Base-by-base conservation (phyloP, 2,329 filamentous ascomycete species). In the Chaetomium strumarium region DNA sequence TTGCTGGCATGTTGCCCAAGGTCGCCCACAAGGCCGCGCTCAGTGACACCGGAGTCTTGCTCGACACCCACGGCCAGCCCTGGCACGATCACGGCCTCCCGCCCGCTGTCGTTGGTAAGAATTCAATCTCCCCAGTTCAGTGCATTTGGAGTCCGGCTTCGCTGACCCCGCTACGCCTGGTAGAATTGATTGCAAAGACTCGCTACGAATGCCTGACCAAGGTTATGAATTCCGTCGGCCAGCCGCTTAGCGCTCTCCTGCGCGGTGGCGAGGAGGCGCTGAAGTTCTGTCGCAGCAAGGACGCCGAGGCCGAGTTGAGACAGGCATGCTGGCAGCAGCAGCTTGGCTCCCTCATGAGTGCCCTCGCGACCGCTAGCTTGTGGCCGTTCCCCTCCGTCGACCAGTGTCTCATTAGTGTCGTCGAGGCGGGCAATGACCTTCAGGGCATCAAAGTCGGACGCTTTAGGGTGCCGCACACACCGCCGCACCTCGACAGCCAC, bases 381-480 rank as follows among this genome's bases (percentile, higher is more conserved):
- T 49, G 56, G n/a, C 62, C 62, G 0, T 49, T 59, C 6, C 61
- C 58, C 0, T 42, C 39, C 14, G 20, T 53, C 3, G 40, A 52
- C 10, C 29, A 42, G 5, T 60, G 62, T 55, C 45, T 34, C 13
- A 59, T 47, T 19, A 60, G 57, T 16, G 57, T 58, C 2, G 31
- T 17, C 8, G 47, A 49, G 6, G 42, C 63, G 40, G 77, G 86
- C 43, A 85, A 84, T 55, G 80, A 80, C 49, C 69, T 88, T 1
- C 85, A 85, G 1, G 84, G 84, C 1, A 81, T 86, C 8, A 73
- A 84, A 41, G 75, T 91, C 54, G 84, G 90, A 66, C 77, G 87
- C 36, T 87, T 91, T 67, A 60, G 58, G 55, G 14, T 59, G 3
- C 58, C 60, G 0, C 55, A 53, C 1, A 31, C 41, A 19, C 46